Evolutionary conservation across 305 asterid species (phyloP).

Genomic region (Fraxinus sp.): DNA sequence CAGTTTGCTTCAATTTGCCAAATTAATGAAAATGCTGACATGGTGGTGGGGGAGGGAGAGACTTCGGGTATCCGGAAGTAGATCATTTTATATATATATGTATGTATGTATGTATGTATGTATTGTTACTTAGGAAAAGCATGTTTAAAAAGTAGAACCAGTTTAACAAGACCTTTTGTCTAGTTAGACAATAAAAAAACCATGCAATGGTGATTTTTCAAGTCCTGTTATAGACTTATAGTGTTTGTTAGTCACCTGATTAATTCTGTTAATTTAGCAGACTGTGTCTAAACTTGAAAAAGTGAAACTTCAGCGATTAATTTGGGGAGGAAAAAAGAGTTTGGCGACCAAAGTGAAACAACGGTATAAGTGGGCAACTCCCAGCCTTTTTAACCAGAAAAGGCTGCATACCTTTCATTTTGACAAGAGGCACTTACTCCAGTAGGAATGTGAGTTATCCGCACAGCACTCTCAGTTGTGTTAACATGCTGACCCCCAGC

Average conservation of each 20-base stretch:
- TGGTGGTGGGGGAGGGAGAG: no score
- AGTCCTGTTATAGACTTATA: no score
- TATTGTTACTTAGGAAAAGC: no score
- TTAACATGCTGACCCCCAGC: conserved; percentile 88
- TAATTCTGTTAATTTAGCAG: not conserved
- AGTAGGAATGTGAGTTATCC: conserved; percentile 90
- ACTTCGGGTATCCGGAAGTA: no score
- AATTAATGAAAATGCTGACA: no score
- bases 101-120: no score
- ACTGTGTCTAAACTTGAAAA: not conserved
- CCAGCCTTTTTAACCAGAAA: not conserved
- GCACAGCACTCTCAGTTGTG: conserved; percentile 90
- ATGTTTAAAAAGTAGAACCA: no score
- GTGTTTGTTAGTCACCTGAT: not conserved
- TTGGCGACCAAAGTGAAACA: not conserved
- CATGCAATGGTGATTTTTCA: no score
- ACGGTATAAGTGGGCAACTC: not conserved
- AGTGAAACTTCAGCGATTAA: not conserved
- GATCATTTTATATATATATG: no score
- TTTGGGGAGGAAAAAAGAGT: not conserved
- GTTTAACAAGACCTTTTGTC: no score
- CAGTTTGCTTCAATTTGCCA: no score
- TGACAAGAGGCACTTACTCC: conserved; percentile 86
- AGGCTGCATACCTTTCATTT: conserved; percentile 66
- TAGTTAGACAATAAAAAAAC: no score